Base-by-base conservation (phyloP, 1,139 yeast species). In the Insectozyma bohioensis region DNA sequence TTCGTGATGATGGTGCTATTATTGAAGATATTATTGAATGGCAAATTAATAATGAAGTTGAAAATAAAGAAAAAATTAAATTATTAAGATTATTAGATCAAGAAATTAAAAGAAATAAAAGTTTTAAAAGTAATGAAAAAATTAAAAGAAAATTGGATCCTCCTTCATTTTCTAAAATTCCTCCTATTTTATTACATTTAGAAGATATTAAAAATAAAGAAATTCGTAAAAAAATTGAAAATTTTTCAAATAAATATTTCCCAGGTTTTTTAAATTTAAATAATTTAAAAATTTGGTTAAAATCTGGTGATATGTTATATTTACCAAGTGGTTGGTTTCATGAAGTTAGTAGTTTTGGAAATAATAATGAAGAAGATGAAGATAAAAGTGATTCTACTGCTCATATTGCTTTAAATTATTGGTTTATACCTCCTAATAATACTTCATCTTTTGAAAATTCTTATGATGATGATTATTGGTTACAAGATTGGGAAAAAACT, bases 311-410 rank as follows among this genome's bases (percentile, higher is more conserved):
- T 30, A 75, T 80, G 80, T 54, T 83, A 20, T 83, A 75, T 46
- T 53, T 83, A 15, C 92, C 92, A 1, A 73, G 85, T 1, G 87
- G 90, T 1, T 83, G 90, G 90, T 83, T 83, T 49, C 92, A 83
- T 51, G 92, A 83, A 52, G 92, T 83, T 1, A 73, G 84, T 17
- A 79, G 86, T n/a, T 79, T 65, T 51, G 80, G 82, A 1, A 47
- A 36, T 4, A 21, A 20, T n/a, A 11, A 12, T 20, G 31, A 39
- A n/a, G 41, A 46, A n/a, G 39, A 46, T 10, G 28, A 29, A 12
- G 32, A 34, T 18, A 48, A 50, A 10, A n/a, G n/a, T n/a, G n/a
- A n/a, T n/a, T n/a, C n/a, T n/a, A 52, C 57, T 16, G 59, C 67
- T 4, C 90, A 83, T 49, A 61, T 75, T 30, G 88, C 88, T 0